Percentiles rank a stretch among this genome's conserved stretches.
Evolutionary conservation across 2,329 filamentous ascomycete species (phyloP).

Genomic region (Fusarium sp.): DNA sequence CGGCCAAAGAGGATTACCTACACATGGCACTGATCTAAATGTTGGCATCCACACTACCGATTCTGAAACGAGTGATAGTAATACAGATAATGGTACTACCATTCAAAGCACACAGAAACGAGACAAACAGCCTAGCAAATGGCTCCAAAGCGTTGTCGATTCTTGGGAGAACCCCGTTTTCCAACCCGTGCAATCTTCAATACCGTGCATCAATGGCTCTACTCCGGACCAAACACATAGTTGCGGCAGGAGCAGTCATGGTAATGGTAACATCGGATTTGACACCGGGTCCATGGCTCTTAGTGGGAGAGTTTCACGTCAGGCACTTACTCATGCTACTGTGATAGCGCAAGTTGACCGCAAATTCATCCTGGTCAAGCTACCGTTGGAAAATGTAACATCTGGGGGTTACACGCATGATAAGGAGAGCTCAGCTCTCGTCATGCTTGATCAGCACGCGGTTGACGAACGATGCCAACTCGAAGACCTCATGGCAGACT

Average conservation of each 20-base stretch:
- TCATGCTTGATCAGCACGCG: constrained; percentile 93
- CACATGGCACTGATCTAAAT: background rate
- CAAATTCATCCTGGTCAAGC: constrained; percentile 86
- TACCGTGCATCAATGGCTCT: constrained; percentile 58
- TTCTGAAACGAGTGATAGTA: background rate
- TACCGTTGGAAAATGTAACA: constrained; percentile 54
- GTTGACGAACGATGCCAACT: constrained; percentile 90
- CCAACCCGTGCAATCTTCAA: constrained; percentile 59
- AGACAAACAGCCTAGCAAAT: constrained; percentile 55
- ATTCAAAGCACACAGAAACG: constrained; percentile 2
- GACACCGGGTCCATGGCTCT: constrained; percentile 51
- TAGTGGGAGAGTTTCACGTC: constrained; percentile 71
- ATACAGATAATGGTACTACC: background rate
- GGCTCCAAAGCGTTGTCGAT: constrained; percentile 73
- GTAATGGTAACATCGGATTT: constrained; percentile 46
- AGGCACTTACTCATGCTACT: constrained; percentile 70
- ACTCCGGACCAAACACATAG: background rate
- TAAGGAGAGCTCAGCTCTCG: constrained; percentile 66
- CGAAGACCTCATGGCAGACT: constrained; percentile 75
- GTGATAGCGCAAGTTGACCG: constrained; percentile 87
- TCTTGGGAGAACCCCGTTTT: constrained; percentile 86
- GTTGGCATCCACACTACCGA: background rate
- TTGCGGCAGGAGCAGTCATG: constrained; percentile 21
- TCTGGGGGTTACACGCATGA: background rate
- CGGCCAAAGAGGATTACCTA: background rate